Conservation (phyloP, 306 rosid genomes). For the Quercus rubra region DNA sequence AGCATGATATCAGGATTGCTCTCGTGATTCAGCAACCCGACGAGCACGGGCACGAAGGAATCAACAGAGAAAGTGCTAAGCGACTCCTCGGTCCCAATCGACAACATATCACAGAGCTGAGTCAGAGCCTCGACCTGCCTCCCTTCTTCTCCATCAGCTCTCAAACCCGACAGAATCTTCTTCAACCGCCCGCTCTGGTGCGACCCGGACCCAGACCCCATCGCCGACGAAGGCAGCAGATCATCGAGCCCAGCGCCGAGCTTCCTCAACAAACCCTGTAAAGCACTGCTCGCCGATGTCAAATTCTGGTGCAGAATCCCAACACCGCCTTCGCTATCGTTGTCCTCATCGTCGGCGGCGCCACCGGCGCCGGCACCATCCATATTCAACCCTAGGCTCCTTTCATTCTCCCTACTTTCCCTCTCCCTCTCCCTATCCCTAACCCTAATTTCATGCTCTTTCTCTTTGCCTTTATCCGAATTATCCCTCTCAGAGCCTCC, state of each 20-base stretch:
- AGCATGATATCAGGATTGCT: slow-evolving; percentile 99
- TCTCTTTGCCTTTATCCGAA: slow-evolving; percentile 76
- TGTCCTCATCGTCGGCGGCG: slow-evolving; percentile 57
- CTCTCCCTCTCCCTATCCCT: slow-evolving; percentile 72
- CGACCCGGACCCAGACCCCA: slow-evolving; percentile 71
- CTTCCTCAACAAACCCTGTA: slow-evolving; percentile 88
- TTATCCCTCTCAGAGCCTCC: slow-evolving; percentile 62
- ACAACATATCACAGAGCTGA: slow-evolving; percentile 93
- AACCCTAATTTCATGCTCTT: slow-evolving; percentile 77
- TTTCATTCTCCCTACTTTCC: slow-evolving; percentile 47
- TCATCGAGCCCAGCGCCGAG: slow-evolving; percentile 98
- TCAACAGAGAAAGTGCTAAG: slow-evolving; percentile 90
- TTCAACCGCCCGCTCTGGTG: slow-evolving; percentile 94
- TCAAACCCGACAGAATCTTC: slow-evolving; percentile 76
- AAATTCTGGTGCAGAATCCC: slow-evolving; percentile 77
- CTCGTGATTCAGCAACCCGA: slow-evolving; percentile 92
- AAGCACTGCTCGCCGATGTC: slow-evolving; percentile 95
- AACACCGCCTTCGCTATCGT: slow-evolving; percentile 84
- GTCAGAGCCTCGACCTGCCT: slow-evolving; percentile 93
- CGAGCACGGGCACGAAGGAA: slow-evolving; percentile 94
- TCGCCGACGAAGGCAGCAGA: slow-evolving; percentile 74
- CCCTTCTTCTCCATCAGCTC: slow-evolving; percentile 98
- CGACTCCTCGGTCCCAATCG: slow-evolving; percentile 96
- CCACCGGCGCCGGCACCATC: slow-evolving; percentile 49
- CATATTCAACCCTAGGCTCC: slow-evolving; percentile 57